Percentiles rank a stretch among this genome's conserved stretches.
Conservation (phyloP, 495 filamentous ascomycete species). For the Aspergillus avenaceus region DNA sequence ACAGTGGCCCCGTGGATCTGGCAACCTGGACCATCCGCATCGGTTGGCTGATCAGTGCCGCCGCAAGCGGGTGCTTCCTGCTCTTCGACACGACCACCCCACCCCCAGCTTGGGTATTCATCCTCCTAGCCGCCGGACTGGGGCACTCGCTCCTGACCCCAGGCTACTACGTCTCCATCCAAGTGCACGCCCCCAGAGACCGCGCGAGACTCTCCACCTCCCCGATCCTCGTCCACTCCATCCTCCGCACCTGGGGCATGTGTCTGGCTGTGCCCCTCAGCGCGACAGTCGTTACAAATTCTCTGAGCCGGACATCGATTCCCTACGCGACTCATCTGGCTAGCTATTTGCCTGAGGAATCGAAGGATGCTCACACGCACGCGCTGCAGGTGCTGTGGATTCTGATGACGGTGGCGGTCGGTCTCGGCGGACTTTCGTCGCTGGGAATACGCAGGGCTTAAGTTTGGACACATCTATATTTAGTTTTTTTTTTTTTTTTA, state of each 20-base stretch:
- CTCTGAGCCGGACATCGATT: no score
- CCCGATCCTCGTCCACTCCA: slow-evolving; percentile 47
- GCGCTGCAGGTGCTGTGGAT: not conserved
- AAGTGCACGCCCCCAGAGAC: slow-evolving; percentile 22
- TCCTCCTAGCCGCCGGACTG: slow-evolving; percentile 48
- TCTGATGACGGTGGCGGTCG: not conserved
- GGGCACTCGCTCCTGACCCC: slow-evolving; percentile 53
- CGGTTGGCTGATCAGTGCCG: slow-evolving; percentile 49
- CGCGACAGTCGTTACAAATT: slow-evolving; percentile 48
- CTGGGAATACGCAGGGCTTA: not conserved
- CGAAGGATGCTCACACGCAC: not conserved
- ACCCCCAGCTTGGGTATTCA: slow-evolving; percentile 45
- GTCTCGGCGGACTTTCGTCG: not conserved
- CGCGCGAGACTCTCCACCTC: slow-evolving; percentile 11
- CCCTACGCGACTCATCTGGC: no score
- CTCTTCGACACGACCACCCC: slow-evolving; percentile 44
- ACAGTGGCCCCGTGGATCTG: slow-evolving; percentile 13
- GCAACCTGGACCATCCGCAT: slow-evolving; percentile 51
- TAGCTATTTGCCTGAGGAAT: not conserved
- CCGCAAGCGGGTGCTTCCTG: slow-evolving; percentile 47
- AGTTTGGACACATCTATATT: not conserved
- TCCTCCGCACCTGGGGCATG: slow-evolving; percentile 59
- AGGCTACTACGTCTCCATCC: slow-evolving; percentile 45
- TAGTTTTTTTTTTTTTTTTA: not conserved
- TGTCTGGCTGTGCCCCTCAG: slow-evolving; percentile 59